These are phyloP conservation scores for Aspergillus baeticus DNA, from an alignment of 495 filamentous ascomycete genomes.

Conservation along the genomic window DNA sequence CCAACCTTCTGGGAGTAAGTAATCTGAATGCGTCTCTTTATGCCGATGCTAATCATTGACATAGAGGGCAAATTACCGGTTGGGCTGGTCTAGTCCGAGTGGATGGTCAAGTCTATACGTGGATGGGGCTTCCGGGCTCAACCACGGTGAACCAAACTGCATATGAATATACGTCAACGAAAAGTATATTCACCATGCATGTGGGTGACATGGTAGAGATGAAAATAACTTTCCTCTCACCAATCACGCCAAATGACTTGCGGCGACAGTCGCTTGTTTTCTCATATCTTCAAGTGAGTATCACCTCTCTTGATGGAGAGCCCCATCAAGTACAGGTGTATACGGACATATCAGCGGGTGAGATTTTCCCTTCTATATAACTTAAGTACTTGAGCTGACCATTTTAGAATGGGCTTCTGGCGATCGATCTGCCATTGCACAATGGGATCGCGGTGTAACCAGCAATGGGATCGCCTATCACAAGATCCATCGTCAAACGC, in stretches of 20 bases:
- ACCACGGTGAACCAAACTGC: slow-evolving; percentile 48
- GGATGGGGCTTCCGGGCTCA: slow-evolving; percentile 51
- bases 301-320: slow-evolving; percentile 51
- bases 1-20: slow-evolving; percentile 56
- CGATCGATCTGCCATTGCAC: slow-evolving; percentile 44
- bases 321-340: slow-evolving; percentile 58
- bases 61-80: slow-evolving; percentile 47
- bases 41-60: not conserved
- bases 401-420: slow-evolving; percentile 57
- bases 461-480: slow-evolving; percentile 50
- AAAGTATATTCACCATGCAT: slow-evolving; percentile 55
- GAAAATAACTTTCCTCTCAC: slow-evolving; percentile 58
- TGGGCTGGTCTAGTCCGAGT: slow-evolving; percentile 60
- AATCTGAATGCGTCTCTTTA: not conserved
- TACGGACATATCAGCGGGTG: slow-evolving; percentile 60
- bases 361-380: slow-evolving; percentile 11
- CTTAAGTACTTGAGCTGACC: slow-evolving; percentile 7
- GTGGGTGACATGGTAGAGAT: slow-evolving; percentile 46
- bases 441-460: slow-evolving; percentile 54
- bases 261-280: slow-evolving; percentile 54
- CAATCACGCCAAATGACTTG: slow-evolving; percentile 55
- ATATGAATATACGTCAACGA: slow-evolving; percentile 58
- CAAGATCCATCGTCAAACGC: slow-evolving; percentile 50
- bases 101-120: slow-evolving; percentile 52
- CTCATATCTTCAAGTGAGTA: slow-evolving; percentile 55